phyloP scores from a whole-genome alignment of 2,329 filamentous ascomycete genomes.

The Moelleriella libera region DNA sequence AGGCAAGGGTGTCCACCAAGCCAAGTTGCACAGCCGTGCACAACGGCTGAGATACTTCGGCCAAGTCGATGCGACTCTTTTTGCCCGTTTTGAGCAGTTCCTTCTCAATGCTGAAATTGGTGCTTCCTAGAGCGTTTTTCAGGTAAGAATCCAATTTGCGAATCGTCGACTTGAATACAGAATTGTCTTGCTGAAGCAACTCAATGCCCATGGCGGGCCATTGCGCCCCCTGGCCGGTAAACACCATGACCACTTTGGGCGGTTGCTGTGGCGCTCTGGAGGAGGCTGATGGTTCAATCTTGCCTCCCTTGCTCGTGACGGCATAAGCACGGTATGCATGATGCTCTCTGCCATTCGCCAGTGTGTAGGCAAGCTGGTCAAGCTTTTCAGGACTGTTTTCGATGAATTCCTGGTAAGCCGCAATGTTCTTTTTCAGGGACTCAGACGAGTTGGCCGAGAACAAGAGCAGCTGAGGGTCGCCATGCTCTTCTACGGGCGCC shows the following conservation, averaged over 20 bases:
- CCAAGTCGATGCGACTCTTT: neutral
- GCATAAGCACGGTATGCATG: neutral
- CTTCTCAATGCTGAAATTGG: slow-evolving; percentile 2
- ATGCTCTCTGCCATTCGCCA: too few species aligned
- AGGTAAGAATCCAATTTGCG: neutral
- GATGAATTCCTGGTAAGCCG: too few species aligned
- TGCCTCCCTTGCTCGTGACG: neutral
- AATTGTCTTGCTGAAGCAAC: slow-evolving; percentile 6
- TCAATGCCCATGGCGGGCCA: slow-evolving; percentile 17
- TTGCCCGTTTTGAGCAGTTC: neutral
- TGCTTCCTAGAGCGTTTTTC: neutral
- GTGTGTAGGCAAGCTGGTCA: too few species aligned
- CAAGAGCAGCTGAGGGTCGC: too few species aligned
- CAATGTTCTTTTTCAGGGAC: too few species aligned
- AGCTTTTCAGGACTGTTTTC: too few species aligned
- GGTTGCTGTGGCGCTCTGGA: neutral
- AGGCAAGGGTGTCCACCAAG: slow-evolving; percentile 20
- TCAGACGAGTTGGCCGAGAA: too few species aligned
- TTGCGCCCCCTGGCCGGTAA: slow-evolving; percentile 20
- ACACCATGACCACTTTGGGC: slow-evolving; percentile 11
- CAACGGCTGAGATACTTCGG: slow-evolving; percentile 14
- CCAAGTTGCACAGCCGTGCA: slow-evolving; percentile 24
- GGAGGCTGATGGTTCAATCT: neutral
- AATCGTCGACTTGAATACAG: neutral
- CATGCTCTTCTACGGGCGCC: too few species aligned